A percentile compares a stretch with the other conserved stretches of the same genome.
Evolutionary conservation across 2,329 filamentous ascomycete genomes (phyloP).

Genomic region (Trichoderma sp.): DNA sequence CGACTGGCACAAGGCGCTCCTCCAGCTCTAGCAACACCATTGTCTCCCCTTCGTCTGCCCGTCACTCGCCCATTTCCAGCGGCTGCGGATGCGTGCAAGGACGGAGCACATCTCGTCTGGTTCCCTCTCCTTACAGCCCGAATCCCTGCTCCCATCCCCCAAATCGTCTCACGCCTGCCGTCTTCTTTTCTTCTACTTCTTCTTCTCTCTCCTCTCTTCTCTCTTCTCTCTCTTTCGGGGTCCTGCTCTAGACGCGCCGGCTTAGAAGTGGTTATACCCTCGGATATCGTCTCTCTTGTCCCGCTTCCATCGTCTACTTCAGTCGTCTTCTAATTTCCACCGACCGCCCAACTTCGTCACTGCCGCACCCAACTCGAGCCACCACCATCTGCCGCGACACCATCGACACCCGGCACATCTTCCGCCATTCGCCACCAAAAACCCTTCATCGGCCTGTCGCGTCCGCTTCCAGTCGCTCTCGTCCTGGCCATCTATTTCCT

Average conservation of each 20-base stretch:
- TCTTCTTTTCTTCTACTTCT: slow-evolving; percentile 32
- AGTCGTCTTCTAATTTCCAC: slow-evolving; percentile 32
- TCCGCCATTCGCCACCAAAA: slow-evolving; percentile 25
- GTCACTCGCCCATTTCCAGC: slow-evolving; percentile 22
- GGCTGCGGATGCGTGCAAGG: slow-evolving; percentile 36
- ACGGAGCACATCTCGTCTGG: slow-evolving; percentile 22
- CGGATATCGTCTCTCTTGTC: slow-evolving; percentile 27
- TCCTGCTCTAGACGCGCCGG: slow-evolving; percentile 45
- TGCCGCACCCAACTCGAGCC: slow-evolving; percentile 26
- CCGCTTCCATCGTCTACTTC: slow-evolving; percentile 34
- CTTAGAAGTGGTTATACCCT: slow-evolving; percentile 43
- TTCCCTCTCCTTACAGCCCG: slow-evolving; percentile 25
- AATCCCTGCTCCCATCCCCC: slow-evolving; percentile 28
- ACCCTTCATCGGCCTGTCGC: slow-evolving; percentile 21
- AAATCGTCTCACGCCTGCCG: slow-evolving; percentile 24
- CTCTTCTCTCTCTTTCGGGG: slow-evolving; percentile 34
- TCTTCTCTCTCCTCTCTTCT: slow-evolving; percentile 4
- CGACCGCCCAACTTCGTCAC: slow-evolving; percentile 24
- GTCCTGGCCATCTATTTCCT: slow-evolving; percentile 11
- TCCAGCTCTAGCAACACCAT: slow-evolving; percentile 32
- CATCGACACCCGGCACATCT: slow-evolving; percentile 22
- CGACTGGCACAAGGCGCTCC: slow-evolving; percentile 37
- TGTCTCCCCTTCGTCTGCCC: slow-evolving; percentile 24
- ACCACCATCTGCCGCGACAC: slow-evolving; percentile 17
- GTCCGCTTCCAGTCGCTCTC: slow-evolving; percentile 22